These are phyloP conservation scores for Scutellaria minor DNA, from an alignment of 257 asterid species.

Conservation along the genomic window DNA sequence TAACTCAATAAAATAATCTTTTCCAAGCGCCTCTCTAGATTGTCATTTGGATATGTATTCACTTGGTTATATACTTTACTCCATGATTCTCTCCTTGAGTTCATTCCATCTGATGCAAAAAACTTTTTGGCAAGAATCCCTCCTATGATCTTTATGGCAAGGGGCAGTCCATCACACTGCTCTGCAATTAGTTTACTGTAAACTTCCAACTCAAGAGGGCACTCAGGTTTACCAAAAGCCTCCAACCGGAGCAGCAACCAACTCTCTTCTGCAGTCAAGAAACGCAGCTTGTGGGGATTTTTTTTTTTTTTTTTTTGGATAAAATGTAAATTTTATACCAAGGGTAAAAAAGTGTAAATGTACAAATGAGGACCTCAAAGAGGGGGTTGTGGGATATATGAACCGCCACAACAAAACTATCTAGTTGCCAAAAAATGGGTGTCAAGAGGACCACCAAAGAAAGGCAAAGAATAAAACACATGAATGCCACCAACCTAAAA, in stretches of 20 bases:
- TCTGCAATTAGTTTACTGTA: constrained; percentile 39
- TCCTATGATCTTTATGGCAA: constrained; percentile 56
- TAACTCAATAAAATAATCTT: constrained; percentile 48
- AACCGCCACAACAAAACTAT: too few species aligned
- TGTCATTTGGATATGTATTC: constrained; percentile 31
- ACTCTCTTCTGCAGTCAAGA: constrained; percentile 44
- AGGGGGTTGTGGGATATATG: too few species aligned
- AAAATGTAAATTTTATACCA: too few species aligned
- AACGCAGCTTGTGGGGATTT: constrained; percentile 43
- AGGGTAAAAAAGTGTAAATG: too few species aligned
- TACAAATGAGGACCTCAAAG: too few species aligned
- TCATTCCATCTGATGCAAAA: constrained; percentile 25
- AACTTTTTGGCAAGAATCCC: constrained; percentile 47
- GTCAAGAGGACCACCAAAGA: too few species aligned
- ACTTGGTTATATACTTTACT: constrained; percentile 38
- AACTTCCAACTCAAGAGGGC: constrained; percentile 41
- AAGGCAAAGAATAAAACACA: too few species aligned
- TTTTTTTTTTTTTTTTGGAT: too few species aligned
- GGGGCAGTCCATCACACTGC: constrained; percentile 54
- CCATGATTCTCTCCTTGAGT: constrained; percentile 40
- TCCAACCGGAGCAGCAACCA: constrained; percentile 44
- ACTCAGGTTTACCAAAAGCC: constrained; percentile 43
- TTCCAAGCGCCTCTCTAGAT: constrained; percentile 41
- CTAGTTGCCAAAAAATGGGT: too few species aligned
- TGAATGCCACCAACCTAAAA: too few species aligned